A percentile compares a stretch with the other conserved stretches of the same genome.
Conservation (phyloP, 768 basidiomycete species). For the Panellus pusillus region DNA sequence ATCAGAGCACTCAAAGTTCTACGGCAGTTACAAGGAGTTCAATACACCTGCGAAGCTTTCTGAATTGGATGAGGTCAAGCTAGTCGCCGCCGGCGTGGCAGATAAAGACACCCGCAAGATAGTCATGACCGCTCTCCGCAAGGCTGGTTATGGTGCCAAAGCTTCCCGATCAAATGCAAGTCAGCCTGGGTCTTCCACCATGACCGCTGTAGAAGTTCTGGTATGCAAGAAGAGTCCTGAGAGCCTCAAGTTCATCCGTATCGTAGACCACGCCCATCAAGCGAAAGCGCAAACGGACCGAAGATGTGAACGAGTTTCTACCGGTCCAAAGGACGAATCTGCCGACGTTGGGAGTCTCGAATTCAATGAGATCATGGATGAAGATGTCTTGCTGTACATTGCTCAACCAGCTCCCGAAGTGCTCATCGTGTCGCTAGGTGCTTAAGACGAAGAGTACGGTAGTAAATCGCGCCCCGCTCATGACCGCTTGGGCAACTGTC, state of each 20-base stretch:
- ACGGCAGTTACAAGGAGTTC: constrained; percentile 65
- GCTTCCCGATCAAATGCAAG: constrained; percentile 24
- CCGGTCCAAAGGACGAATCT: constrained; percentile 53
- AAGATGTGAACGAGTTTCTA: constrained; percentile 57
- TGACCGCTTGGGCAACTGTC: constrained; percentile 90
- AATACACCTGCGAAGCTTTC: constrained; percentile 60
- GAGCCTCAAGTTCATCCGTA: background rate
- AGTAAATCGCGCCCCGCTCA: constrained; percentile 89
- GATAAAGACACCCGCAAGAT: constrained; percentile 66
- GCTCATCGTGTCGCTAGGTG: constrained; percentile 37
- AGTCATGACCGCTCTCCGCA: constrained; percentile 58
- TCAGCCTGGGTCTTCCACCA: constrained; percentile 22
- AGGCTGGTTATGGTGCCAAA: constrained; percentile 56
- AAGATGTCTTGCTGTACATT: constrained; percentile 48
- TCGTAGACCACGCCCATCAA: constrained; percentile 45
- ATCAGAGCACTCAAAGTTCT: constrained; percentile 1
- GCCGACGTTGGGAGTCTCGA: constrained; percentile 55
- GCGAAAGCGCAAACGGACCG: constrained; percentile 55
- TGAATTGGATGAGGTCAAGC: constrained; percentile 58
- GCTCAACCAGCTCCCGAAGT: background rate
- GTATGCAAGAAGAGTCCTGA: background rate
- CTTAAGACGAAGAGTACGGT: constrained; percentile 62
- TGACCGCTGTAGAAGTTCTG: constrained; percentile 19
- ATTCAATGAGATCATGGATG: constrained; percentile 73
- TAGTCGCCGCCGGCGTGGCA: constrained; percentile 57